Evolutionary conservation across 768 basidiomycete genomes (phyloP).

Genomic region (Boletus sp.): DNA sequence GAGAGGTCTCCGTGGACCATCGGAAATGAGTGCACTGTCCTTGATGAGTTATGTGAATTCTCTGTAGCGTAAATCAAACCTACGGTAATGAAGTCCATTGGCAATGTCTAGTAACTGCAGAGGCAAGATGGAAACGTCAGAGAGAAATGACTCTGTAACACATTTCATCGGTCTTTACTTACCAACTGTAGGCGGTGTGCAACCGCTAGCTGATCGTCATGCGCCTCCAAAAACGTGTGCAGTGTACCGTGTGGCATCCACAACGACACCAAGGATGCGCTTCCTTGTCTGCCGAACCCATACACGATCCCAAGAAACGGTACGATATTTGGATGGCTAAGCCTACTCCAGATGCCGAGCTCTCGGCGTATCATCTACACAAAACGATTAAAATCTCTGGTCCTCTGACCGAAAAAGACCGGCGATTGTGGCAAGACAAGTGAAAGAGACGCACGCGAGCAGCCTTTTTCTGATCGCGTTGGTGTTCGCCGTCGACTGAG

Average conservation of each 20-base stretch:
- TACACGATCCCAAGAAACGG: conserved; percentile 2
- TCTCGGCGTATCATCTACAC: conserved; percentile 4
- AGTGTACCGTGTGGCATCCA: conserved; percentile 11
- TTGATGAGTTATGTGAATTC: not conserved
- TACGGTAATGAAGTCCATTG: not conserved
- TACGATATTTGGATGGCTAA: conserved; percentile 1
- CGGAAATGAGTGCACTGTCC: conserved; percentile 10
- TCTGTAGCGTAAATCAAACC: not conserved
- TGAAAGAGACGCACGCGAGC: conserved; percentile 3
- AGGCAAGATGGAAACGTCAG: not conserved
- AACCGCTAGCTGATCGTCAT: not conserved
- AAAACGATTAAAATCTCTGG: not conserved
- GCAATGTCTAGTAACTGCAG: not conserved
- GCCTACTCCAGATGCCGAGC: conserved; percentile 7
- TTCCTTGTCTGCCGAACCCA: conserved; percentile 8
- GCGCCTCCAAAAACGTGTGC: not conserved
- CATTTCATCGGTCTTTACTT: not conserved
- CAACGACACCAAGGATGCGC: conserved; percentile 1
- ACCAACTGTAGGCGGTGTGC: conserved; percentile 4
- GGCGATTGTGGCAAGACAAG: no score
- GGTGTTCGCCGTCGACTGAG: not conserved
- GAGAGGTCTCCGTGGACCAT: conserved; percentile 8
- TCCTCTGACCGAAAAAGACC: no score
- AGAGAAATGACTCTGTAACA: not conserved
- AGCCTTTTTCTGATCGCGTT: not conserved